phyloP scores from a whole-genome alignment of 257 asterid species.

The Ilex aquifolium region DNA sequence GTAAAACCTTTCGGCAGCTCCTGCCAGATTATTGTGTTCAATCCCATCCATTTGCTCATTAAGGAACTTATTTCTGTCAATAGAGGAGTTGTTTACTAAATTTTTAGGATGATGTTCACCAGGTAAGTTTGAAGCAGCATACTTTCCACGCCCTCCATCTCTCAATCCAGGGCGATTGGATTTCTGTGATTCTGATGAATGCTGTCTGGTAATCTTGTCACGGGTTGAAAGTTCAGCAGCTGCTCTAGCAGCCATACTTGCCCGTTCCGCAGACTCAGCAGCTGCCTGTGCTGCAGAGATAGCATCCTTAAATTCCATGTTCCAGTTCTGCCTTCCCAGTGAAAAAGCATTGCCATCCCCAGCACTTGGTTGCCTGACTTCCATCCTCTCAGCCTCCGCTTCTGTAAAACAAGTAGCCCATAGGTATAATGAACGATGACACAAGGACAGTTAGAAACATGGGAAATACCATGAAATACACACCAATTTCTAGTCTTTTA shows the following conservation, averaged over 20 bases:
- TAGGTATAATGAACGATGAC: too few species aligned
- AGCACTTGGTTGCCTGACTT: slow-evolving; percentile 22
- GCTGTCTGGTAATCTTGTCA: slow-evolving; percentile 32
- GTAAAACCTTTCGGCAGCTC: slow-evolving; percentile 19
- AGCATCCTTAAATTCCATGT: slow-evolving; percentile 87
- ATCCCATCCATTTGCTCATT: slow-evolving; percentile 20
- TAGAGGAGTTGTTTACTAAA: slow-evolving; percentile 19
- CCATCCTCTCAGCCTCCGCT: slow-evolving; percentile 20
- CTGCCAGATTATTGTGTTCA: slow-evolving; percentile 22
- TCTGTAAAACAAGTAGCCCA: slow-evolving; percentile 11
- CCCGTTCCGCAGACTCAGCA: slow-evolving; percentile 86
- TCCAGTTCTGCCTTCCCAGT: slow-evolving; percentile 41
- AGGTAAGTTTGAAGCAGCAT: slow-evolving; percentile 16
- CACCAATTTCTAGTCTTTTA: too few species aligned
- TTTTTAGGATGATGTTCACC: slow-evolving; percentile 29
- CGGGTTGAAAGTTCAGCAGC: slow-evolving; percentile 73
- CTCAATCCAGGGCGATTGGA: slow-evolving; percentile 22
- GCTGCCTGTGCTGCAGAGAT: slow-evolving; percentile 88
- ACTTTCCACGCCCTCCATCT: slow-evolving; percentile 30
- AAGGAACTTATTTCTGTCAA: slow-evolving; percentile 26
- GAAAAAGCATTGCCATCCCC: slow-evolving; percentile 29
- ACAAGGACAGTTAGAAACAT: background rate
- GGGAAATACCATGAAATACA: too few species aligned
- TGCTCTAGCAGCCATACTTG: slow-evolving; percentile 87
- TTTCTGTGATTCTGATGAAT: slow-evolving; percentile 31